Base-by-base conservation (phyloP, 257 asterid species). In the Ligustrum vulgare region DNA sequence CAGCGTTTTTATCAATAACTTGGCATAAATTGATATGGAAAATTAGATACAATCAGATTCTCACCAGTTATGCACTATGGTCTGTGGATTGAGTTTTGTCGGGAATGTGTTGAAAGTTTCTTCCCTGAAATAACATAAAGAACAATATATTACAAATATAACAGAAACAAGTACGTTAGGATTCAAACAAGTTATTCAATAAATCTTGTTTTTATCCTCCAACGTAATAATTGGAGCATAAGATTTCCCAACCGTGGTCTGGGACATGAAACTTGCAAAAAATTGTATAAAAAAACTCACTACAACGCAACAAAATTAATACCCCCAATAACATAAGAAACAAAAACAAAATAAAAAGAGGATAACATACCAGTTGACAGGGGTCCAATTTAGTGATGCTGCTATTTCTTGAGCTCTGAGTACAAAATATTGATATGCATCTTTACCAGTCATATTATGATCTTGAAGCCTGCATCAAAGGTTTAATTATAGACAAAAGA, bases 321-420 rank as follows among this genome's bases (percentile, higher is more conserved):
- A 60, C 1, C 15, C 66, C 31, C 31, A 23, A 23, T 0, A 37
- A 35, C 49, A 56, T n/a, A n/a, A 8, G 23, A 68, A 47, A 68
- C 15, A 15, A 31, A 54, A 1, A 41, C 49, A 8, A 8, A 8
- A 3, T 5, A 8, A 12, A 41, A 8, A 23, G 34, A 23, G 15
- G 31, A 23, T 23, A 60, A 60, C 86, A 82, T 82, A 93, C 98
- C 98, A 93, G 84, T 93, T 93, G 82, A 93, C 98, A 33, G 98
- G 97, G 70, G 87, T 93, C 93, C 93, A 83, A 49, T 86, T 87
- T 37, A 84, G 84, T 36, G 94, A 90, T 75, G 87, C 32, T 74
- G 96, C 98, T 75, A 93, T 87, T 79, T 93, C 86, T 86, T 93
- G 98, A 81, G 96, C 98, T 89, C 84, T 88, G 86, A 93, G 94